Base-by-base conservation (phyloP, 345 rosid genomes). In the Leavenworthia alabamica region DNA sequence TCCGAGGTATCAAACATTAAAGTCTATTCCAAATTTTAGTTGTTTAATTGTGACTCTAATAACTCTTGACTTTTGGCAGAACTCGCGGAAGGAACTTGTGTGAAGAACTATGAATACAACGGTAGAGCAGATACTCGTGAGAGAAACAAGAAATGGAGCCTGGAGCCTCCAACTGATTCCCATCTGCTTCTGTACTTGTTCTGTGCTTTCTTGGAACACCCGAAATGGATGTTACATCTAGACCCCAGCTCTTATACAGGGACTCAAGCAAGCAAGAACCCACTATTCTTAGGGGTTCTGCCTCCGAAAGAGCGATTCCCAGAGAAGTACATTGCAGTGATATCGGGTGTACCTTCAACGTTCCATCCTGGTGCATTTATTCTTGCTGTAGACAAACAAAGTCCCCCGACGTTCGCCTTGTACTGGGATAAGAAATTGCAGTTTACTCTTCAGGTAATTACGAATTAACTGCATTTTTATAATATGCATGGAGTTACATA, bases 141-240 rank as follows among this genome's bases (percentile, higher is more conserved):
- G 67, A 80, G 72, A 70, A 88, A 82, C 72, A 83, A 82, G 81
- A 83, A 84, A 65, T 81, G 90, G 90, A 81, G 79, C 71, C 74
- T 79, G 46, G 95, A 87, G 62, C 89, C 83, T 59, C 97, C 94
- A 40, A 85, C 89, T 0, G 99, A 93, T 79, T 85, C 99, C 17
- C 94, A 86, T 75, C 73, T 93, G 71, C 96, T 89, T 49, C 68
- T 85, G 45, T 93, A 93, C 71, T 72, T 92, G 48, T 92, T 93
- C 73, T 89, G 97, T 73, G 99, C 96, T 23, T 93, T 81, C 71
- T 73, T 89, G 51, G 99, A 93, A 79, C 91, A 89, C 55, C 99
- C 97, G 5, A 89, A 87, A 74, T 93, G 99, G 99, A 93, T 85
- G 96, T 76, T 88, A 10, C 99, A 86, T 72, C 81, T 92, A 43